Conservation (phyloP, 441 rosid species). For the Populus hybrid region DNA sequence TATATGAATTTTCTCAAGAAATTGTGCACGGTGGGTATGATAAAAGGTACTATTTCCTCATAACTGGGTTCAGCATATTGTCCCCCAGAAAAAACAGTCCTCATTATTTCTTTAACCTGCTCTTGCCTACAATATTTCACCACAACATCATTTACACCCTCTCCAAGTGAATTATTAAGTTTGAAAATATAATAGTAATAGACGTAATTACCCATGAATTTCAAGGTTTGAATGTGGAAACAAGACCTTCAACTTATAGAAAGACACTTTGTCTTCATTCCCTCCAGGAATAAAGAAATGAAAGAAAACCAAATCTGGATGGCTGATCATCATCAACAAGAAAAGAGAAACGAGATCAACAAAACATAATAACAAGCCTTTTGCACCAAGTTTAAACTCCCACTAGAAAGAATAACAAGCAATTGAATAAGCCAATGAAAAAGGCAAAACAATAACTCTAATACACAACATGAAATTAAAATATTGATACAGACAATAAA, state of each 20-base stretch:
- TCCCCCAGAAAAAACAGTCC: constrained; percentile 9
- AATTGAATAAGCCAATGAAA: background rate
- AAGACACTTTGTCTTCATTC: constrained; percentile 37
- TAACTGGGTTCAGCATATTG: constrained; percentile 18
- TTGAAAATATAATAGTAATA: background rate
- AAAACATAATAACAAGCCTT: background rate
- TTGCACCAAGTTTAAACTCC: too few species aligned
- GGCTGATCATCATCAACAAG: constrained; percentile 24
- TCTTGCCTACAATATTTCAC: constrained; percentile 9
- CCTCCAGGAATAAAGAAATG: constrained; percentile 48
- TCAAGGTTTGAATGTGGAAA: constrained; percentile 45
- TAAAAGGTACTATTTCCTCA: constrained; percentile 36
- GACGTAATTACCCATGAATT: constrained; percentile 33
- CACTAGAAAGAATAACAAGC: too few species aligned
- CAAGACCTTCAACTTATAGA: constrained; percentile 47
- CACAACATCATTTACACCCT: constrained; percentile 2
- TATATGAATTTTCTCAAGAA: constrained; percentile 36
- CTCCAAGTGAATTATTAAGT: background rate
- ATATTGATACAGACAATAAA: background rate
- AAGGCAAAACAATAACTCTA: background rate
- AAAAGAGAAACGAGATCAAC: background rate
- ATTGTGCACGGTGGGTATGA: constrained; percentile 26
- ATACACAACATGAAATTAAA: background rate
- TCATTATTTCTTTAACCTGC: constrained; percentile 12
- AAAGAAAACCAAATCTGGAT: constrained; percentile 35